Evolutionary conservation across 2,329 filamentous ascomycete species (phyloP).

Genomic region (Xylariales sp.): DNA sequence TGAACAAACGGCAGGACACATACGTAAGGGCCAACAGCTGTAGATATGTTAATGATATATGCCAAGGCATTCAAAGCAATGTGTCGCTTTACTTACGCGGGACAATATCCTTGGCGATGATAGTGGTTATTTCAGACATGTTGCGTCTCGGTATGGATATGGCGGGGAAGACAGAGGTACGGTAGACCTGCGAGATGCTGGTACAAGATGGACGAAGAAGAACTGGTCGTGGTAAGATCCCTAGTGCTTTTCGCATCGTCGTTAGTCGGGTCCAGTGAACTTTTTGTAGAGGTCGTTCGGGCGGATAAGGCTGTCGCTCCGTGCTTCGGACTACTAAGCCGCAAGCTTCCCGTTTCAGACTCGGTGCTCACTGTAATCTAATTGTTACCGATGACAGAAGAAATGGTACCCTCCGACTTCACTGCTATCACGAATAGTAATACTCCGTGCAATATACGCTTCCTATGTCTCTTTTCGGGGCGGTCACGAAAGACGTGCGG

Average conservation of each 20-base stretch:
- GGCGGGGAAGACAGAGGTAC: constrained; percentile 17
- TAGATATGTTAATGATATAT: constrained; percentile 21
- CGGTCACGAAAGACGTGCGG: too few species aligned
- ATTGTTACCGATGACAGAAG: too few species aligned
- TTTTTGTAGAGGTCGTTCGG: background rate
- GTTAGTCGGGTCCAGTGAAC: background rate
- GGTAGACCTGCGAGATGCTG: constrained; percentile 10
- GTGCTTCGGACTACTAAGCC: constrained; percentile 5
- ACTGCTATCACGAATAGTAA: too few species aligned
- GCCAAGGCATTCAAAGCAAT: too few species aligned
- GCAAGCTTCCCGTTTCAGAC: too few species aligned
- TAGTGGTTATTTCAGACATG: constrained; percentile 39
- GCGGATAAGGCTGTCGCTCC: constrained; percentile 4
- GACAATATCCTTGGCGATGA: constrained; percentile 57
- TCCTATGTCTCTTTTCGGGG: too few species aligned
- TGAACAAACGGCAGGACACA: constrained; percentile 24
- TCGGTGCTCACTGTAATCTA: too few species aligned
- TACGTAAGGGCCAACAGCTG: constrained; percentile 62
- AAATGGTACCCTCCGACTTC: too few species aligned
- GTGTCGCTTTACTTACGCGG: constrained; percentile 55
- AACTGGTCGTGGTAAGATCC: background rate
- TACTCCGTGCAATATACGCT: too few species aligned
- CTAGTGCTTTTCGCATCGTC: constrained; percentile 1
- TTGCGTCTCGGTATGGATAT: constrained; percentile 30
- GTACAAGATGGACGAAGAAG: constrained; percentile 7